A percentile compares a stretch with the other conserved stretches of the same genome.
These are phyloP conservation scores for Curvularia spicifera DNA, from an alignment of 2,329 filamentous ascomycete species.

Conservation along the genomic window DNA sequence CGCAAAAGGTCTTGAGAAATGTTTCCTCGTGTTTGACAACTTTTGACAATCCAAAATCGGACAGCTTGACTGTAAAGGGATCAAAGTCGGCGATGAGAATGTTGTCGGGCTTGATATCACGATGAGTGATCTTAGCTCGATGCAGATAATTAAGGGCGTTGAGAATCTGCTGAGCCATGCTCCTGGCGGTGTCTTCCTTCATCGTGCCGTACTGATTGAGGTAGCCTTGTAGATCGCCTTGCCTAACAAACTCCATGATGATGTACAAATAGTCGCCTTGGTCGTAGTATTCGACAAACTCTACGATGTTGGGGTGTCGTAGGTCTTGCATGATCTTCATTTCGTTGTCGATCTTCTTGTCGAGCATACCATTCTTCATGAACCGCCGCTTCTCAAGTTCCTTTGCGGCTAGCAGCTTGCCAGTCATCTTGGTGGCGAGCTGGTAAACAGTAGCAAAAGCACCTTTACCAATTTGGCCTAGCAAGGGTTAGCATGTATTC, in stretches of 20 bases:
- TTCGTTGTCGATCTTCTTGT: conserved; percentile 94
- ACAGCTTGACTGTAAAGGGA: conserved; percentile 85
- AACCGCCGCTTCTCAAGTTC: conserved; percentile 92
- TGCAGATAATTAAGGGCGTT: conserved; percentile 88
- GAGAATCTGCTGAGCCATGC: conserved; percentile 77
- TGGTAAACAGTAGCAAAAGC: conserved; percentile 95
- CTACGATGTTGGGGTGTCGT: conserved; percentile 86
- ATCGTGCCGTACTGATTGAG: conserved; percentile 68
- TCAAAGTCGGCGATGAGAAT: conserved; percentile 79
- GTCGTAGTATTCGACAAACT: conserved; percentile 88
- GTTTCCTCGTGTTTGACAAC: conserved; percentile 89
- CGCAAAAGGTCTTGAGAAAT: conserved; percentile 94
- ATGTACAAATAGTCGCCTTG: conserved; percentile 84
- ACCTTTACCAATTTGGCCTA: conserved; percentile 81
- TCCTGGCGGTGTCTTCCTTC: conserved; percentile 70
- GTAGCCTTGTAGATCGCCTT: conserved; percentile 81
- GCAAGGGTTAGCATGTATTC: conserved; percentile 9
- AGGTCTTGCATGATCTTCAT: conserved; percentile 93
- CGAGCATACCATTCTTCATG: conserved; percentile 88
- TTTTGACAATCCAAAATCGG: conserved; percentile 96
- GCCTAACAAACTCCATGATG: conserved; percentile 91
- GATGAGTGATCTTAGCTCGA: conserved; percentile 86
- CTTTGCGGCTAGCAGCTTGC: conserved; percentile 85
- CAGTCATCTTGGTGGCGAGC: conserved; percentile 83
- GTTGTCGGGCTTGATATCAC: conserved; percentile 99